phyloP scores from a whole-genome alignment of 208 protist species.

The Acanthamoeba royreba region DNA sequence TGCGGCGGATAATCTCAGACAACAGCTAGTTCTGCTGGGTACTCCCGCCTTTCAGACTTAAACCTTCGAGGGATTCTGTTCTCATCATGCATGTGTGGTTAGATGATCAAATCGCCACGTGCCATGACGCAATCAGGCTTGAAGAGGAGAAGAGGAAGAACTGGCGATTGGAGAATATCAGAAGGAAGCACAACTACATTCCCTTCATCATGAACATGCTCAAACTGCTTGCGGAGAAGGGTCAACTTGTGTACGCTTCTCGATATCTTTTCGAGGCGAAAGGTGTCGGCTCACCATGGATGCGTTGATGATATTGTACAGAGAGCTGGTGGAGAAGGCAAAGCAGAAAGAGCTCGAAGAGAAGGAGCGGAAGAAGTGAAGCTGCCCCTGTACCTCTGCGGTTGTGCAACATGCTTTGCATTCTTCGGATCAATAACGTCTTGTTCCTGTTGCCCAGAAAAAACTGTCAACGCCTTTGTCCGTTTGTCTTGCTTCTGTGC shows the following conservation, averaged over 20 bases:
- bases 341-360: neutral
- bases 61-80: neutral
- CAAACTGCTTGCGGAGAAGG: slow-evolving; percentile 90
- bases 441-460: neutral
- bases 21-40: neutral
- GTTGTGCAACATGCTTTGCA: neutral
- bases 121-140: slow-evolving; percentile 77
- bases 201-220: slow-evolving; percentile 93
- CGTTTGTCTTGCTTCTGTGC: too few species aligned
- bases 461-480: too few species aligned
- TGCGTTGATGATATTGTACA: neutral
- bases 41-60: neutral
- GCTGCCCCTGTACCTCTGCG: neutral
- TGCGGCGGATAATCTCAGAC: neutral
- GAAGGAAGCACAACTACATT: slow-evolving; percentile 96
- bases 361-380: neutral
- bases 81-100: too few species aligned
- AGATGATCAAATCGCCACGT: slow-evolving; percentile 68
- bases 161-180: slow-evolving; percentile 89
- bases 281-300: neutral
- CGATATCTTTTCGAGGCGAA: neutral
- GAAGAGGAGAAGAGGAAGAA: slow-evolving; percentile 73
- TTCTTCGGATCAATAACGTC: neutral
- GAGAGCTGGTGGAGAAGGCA: neutral
- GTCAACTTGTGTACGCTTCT: slow-evolving; percentile 72